Evolutionary conservation across 495 filamentous ascomycete genomes (phyloP).

Genomic region (Parmelia sp.): DNA sequence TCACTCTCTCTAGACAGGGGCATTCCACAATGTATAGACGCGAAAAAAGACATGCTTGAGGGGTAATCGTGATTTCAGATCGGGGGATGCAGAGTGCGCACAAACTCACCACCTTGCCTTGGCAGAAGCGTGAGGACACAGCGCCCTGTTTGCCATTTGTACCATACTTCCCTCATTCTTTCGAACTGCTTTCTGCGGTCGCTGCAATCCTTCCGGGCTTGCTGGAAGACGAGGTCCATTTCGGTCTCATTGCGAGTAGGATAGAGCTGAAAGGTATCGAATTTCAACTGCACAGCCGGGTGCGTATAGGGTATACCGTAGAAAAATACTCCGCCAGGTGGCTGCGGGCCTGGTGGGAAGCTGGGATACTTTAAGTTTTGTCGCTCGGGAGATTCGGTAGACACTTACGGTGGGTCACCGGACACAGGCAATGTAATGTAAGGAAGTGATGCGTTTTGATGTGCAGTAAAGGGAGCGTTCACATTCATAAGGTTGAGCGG

Average conservation of each 20-base stretch:
- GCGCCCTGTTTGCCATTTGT: not conserved
- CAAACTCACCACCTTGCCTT: not conserved
- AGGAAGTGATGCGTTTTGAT: not conserved
- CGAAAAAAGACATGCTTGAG: no score
- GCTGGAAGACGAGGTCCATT: not conserved
- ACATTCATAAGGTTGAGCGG: not conserved
- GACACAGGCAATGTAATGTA: not conserved
- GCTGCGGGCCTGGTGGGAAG: not conserved
- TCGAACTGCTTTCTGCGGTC: not conserved
- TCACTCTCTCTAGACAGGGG: no score
- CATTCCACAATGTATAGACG: no score
- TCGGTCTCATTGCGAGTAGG: not conserved
- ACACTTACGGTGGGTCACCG: not conserved
- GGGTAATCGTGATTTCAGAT: not conserved
- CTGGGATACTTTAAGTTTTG: not conserved
- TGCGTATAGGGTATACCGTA: not conserved
- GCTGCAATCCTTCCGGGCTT: not conserved
- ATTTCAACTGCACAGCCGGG: not conserved
- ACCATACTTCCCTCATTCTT: not conserved
- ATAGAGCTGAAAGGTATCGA: not conserved
- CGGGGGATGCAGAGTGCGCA: not conserved
- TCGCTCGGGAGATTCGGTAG: not conserved
- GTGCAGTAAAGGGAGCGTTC: not conserved
- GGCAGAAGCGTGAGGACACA: not conserved
- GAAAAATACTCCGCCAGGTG: not conserved